phyloP scores from a whole-genome alignment of 805 yeast genomes.

The Candida vaughaniae region DNA sequence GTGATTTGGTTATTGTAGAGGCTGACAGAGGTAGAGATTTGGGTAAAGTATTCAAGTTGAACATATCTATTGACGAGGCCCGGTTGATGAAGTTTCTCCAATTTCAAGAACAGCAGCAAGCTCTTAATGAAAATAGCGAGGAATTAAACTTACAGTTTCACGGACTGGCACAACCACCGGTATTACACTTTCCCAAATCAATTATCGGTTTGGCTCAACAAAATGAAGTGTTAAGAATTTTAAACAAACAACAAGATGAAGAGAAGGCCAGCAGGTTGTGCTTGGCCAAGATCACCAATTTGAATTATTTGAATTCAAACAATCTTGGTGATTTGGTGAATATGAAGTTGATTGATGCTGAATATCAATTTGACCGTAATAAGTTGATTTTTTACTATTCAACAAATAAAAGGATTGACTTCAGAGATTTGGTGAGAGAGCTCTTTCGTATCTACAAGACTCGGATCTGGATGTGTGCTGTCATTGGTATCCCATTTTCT shows the following conservation, averaged over 20 bases:
- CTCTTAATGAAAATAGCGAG: conserved; percentile 39
- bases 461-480: conserved; percentile 75
- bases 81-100: conserved; percentile 63
- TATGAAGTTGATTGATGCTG: conserved; percentile 69
- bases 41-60: conserved; percentile 61
- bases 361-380: conserved; percentile 79
- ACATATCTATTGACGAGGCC: conserved; percentile 65
- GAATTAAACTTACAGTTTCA: conserved; percentile 6
- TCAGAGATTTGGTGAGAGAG: conserved; percentile 42
- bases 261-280: conserved; percentile 65
- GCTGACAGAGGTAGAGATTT: conserved; percentile 82
- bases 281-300: conserved; percentile 51
- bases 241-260: conserved; percentile 64
- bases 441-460: conserved; percentile 46
- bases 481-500: conserved; percentile 39
- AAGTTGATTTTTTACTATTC: conserved; percentile 72
- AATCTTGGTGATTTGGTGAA: conserved; percentile 25
- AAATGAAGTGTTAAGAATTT: conserved; percentile 57
- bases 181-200: conserved; percentile 64
- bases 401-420: conserved; percentile 60
- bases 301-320: conserved; percentile 4
- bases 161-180: conserved; percentile 32
- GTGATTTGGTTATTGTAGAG: conserved; percentile 77
- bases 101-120: conserved; percentile 69
- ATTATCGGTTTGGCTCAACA: conserved; percentile 62